Conservation (phyloP, 768 basidiomycete genomes). For the Pulveroboletus ravenelii region DNA sequence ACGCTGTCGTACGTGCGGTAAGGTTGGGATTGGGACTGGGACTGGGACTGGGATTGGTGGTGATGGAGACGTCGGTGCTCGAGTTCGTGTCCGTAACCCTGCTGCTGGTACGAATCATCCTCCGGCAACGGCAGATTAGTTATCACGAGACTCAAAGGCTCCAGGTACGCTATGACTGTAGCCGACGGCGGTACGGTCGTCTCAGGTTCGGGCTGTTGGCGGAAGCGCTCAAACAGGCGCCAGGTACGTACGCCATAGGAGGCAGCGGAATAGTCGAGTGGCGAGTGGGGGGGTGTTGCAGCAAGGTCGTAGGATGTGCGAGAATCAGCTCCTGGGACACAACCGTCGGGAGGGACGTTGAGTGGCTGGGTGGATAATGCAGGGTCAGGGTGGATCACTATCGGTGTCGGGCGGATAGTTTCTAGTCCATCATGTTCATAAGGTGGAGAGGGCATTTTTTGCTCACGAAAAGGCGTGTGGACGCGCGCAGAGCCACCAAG, state of each 20-base stretch:
- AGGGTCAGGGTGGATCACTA: constrained; percentile 24
- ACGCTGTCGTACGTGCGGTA: not conserved
- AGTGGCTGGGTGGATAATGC: constrained; percentile 4
- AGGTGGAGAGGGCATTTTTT: constrained; percentile 8
- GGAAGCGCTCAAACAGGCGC: constrained; percentile 22
- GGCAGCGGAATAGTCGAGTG: not conserved
- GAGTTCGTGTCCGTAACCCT: too few species aligned
- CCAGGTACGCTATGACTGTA: constrained; percentile 31
- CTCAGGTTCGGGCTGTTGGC: constrained; percentile 39
- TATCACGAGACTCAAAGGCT: constrained; percentile 43
- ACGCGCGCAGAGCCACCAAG: constrained; percentile 8
- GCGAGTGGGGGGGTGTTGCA: not conserved
- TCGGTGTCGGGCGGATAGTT: constrained; percentile 26
- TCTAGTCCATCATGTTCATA: constrained; percentile 18
- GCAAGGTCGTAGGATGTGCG: constrained; percentile 18
- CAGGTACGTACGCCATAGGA: constrained; percentile 13
- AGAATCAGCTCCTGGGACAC: constrained; percentile 29
- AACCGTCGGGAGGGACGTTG: constrained; percentile 19
- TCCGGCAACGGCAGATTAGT: constrained; percentile 27
- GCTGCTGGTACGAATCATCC: constrained; percentile 6
- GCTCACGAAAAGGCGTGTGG: constrained; percentile 19
- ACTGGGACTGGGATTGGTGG: not conserved
- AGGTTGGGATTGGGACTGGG: constrained; percentile 2
- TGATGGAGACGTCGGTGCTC: not conserved
- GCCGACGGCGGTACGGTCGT: constrained; percentile 31